Evolutionary conservation across 2,329 filamentous ascomycete genomes (phyloP), one percentile per base, ranked within the genome.

Genomic region (Cercospora sp.): DNA sequence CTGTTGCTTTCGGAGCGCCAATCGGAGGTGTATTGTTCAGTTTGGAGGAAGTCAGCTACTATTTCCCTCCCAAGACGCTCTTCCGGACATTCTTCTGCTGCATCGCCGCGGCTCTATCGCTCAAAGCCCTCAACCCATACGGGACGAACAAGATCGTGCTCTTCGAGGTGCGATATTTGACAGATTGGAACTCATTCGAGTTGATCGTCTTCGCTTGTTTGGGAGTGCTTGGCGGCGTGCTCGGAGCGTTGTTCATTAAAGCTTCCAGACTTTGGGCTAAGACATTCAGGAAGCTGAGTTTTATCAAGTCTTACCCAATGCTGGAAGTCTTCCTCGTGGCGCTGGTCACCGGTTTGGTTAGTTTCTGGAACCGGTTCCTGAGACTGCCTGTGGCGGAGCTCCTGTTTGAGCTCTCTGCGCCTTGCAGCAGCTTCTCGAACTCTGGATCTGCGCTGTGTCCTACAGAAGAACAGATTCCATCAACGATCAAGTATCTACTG

Each of bases 21-120:
- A 89, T 91, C 51, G 93, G 93, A 8, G 94, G 94, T 63, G 93
- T 97, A 1, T 85, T 98, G 2, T 98, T 98, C 80, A 93, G 93
- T 37, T 81, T 98, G 32, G 95, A 99, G 80, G 95, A 98, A 85
- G 94, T 98, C 70, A 90, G 92, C 73, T 98, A 98, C 80, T 98
- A 98, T 80, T 98, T 98, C 79, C 94, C 95, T 0, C 93, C 94
- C 5, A 98, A 99, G 82, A 98, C 94, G 0, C 86, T 99, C 8
- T 99, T 99, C 82, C 86, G 95, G 63, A 98, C 95, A 0, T 99
- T 99, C 80, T 98, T 98, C 81, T 98, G 94, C 83, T 98, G 94
- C 80, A 98, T 98, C 74, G 85, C 84, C 34, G 94, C 95, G 1
- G 93, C 95, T 0, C 81, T 99, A 37, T 94, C 94, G 1, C 84